Conservation (phyloP, 441 rosid species). For the Capsella rubella region DNA sequence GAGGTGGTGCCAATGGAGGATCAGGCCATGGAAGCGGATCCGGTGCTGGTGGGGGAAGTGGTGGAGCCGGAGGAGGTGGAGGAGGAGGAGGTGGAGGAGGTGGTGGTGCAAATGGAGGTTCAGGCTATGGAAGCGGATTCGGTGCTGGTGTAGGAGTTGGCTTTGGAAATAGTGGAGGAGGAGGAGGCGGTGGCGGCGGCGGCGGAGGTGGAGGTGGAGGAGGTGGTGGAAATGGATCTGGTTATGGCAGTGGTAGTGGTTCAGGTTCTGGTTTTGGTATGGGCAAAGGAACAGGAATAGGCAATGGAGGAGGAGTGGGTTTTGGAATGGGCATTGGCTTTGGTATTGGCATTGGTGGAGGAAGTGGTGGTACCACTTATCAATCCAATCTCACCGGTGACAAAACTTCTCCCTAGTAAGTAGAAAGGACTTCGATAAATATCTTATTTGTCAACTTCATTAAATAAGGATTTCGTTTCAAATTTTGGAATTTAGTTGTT, state of each 20-base stretch:
- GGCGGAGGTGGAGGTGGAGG: too few species aligned
- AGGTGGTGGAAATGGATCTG: too few species aligned
- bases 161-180: too few species aligned
- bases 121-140: not conserved
- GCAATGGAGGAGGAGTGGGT: slow-evolving; percentile 13
- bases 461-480: slow-evolving; percentile 18
- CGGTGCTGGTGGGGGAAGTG: too few species aligned
- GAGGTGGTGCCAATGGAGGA: too few species aligned
- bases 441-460: slow-evolving; percentile 15
- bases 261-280: slow-evolving; percentile 30
- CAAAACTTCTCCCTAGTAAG: slow-evolving; percentile 27
- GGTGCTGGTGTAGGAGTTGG: too few species aligned
- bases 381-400: slow-evolving; percentile 31
- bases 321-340: slow-evolving; percentile 34
- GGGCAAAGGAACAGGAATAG: slow-evolving; percentile 9
- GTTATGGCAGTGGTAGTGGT: slow-evolving; percentile 1
- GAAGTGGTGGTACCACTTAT: slow-evolving; percentile 34
- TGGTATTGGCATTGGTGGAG: slow-evolving; percentile 48
- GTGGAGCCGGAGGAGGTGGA: not conserved
- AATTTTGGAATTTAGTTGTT: slow-evolving; percentile 14
- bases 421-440: not conserved
- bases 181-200: not conserved
- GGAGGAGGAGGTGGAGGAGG: too few species aligned
- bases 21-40: too few species aligned
- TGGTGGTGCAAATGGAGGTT: not conserved